A percentile compares a stretch with the other conserved stretches of the same genome.
phyloP scores from a whole-genome alignment of 495 filamentous ascomycete species.

The Penicillium atrosanguineum region DNA sequence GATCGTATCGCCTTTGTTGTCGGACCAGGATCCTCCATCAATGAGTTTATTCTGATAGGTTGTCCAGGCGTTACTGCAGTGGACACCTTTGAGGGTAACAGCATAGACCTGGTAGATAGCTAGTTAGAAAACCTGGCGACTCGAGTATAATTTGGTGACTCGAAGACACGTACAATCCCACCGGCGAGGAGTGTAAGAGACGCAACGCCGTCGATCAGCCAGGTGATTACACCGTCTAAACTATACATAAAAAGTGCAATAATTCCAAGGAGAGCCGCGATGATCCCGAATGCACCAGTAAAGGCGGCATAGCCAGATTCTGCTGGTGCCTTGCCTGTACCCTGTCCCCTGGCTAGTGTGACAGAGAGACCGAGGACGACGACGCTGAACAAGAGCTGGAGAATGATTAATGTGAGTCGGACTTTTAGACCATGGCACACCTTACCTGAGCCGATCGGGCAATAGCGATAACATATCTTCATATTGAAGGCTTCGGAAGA shows the following conservation, averaged over 20 bases:
- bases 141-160: neutral
- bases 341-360: constrained; percentile 43
- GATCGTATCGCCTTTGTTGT: neutral
- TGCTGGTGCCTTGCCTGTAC: constrained; percentile 31
- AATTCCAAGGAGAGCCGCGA: constrained; percentile 40
- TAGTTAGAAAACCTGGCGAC: neutral
- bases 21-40: constrained; percentile 13
- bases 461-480: constrained; percentile 3
- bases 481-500: neutral
- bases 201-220: constrained; percentile 43
- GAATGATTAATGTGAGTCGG: neutral
- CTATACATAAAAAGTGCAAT: constrained; percentile 35
- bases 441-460: constrained; percentile 6
- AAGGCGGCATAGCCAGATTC: constrained; percentile 45
- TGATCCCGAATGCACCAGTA: constrained; percentile 47
- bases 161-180: constrained; percentile 49
- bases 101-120: constrained; percentile 41
- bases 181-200: constrained; percentile 47
- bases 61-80: constrained; percentile 4
- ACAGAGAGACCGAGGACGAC: constrained; percentile 49
- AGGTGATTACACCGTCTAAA: constrained; percentile 35
- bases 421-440: neutral
- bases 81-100: constrained; percentile 28
- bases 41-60: constrained; percentile 8
- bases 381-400: constrained; percentile 42